Conservation (phyloP, 495 filamentous ascomycete species). For the Penicillium coprophilum region DNA sequence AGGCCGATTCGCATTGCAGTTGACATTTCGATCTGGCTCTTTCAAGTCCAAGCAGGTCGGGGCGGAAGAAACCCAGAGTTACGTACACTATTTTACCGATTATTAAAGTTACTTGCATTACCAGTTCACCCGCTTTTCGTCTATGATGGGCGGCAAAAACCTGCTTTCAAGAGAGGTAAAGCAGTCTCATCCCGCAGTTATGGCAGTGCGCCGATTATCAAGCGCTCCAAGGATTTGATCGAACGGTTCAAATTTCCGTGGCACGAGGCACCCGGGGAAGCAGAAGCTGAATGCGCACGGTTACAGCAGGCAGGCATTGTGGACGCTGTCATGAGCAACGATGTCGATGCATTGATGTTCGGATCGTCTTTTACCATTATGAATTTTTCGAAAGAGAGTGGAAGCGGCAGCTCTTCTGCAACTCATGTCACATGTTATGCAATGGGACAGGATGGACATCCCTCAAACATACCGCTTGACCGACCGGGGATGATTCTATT, state of each 20-base stretch:
- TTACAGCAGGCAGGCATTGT: constrained; percentile 82
- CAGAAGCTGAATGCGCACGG: constrained; percentile 92
- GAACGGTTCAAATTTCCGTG: constrained; percentile 80
- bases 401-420: constrained; percentile 60
- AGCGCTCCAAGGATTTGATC: constrained; percentile 72
- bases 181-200: constrained; percentile 37
- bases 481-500: constrained; percentile 90
- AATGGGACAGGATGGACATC: constrained; percentile 38
- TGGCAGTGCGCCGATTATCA: constrained; percentile 52
- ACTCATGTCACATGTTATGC: constrained; percentile 86
- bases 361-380: constrained; percentile 75
- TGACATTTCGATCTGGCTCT: constrained; percentile 97
- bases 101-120: constrained; percentile 76
- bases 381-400: constrained; percentile 77
- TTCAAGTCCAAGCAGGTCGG: constrained; percentile 82
- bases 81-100: constrained; percentile 88
- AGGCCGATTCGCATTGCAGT: constrained; percentile 85
- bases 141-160: constrained; percentile 90
- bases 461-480: constrained; percentile 58
- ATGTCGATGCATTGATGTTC: constrained; percentile 98
- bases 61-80: constrained; percentile 90
- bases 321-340: constrained; percentile 94
- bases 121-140: constrained; percentile 90
- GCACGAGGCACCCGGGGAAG: constrained; percentile 90
- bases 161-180: constrained; percentile 82